These are phyloP conservation scores for Paralagenidium karlingii DNA, from an alignment of 352 stramenopile genomes.

Conservation along the genomic window DNA sequence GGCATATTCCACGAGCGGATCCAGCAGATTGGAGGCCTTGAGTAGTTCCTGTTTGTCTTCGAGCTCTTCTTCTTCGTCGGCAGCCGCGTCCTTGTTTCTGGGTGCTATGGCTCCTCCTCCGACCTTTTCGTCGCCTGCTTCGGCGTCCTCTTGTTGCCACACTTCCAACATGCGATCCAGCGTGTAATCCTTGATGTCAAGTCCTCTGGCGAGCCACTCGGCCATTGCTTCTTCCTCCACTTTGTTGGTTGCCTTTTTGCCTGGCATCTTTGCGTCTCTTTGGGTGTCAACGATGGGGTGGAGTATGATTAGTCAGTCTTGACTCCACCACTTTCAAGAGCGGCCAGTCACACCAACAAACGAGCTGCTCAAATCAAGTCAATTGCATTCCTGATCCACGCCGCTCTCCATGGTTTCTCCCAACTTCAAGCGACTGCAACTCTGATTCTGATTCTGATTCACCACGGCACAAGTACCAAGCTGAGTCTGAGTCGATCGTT, in stretches of 20 bases:
- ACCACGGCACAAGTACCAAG: no score
- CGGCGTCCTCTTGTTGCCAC: slow-evolving; percentile 35
- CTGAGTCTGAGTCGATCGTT: no score
- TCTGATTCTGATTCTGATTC: no score
- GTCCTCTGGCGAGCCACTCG: slow-evolving; percentile 57
- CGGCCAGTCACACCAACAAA: no score
- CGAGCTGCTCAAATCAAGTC: no score
- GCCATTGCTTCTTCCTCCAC: slow-evolving; percentile 56
- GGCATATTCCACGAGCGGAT: slow-evolving; percentile 23
- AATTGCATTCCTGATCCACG: no score
- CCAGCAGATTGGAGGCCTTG: slow-evolving; percentile 29
- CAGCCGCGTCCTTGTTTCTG: slow-evolving; percentile 15
- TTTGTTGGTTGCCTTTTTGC: slow-evolving; percentile 21
- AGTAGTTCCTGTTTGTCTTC: slow-evolving; percentile 53
- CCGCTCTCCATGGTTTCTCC: no score
- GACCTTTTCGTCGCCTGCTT: slow-evolving; percentile 23
- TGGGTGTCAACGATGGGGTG: no score
- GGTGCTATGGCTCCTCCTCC: no score
- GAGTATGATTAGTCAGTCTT: no score
- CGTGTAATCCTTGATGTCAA: slow-evolving; percentile 45
- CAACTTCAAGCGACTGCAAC: no score
- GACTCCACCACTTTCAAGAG: no score
- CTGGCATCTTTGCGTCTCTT: slow-evolving; percentile 4
- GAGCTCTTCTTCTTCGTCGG: slow-evolving; percentile 23
- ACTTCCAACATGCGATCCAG: slow-evolving; percentile 71